Conservation (phyloP, 331 rosid genomes). For the Stylosanthes scabra region DNA sequence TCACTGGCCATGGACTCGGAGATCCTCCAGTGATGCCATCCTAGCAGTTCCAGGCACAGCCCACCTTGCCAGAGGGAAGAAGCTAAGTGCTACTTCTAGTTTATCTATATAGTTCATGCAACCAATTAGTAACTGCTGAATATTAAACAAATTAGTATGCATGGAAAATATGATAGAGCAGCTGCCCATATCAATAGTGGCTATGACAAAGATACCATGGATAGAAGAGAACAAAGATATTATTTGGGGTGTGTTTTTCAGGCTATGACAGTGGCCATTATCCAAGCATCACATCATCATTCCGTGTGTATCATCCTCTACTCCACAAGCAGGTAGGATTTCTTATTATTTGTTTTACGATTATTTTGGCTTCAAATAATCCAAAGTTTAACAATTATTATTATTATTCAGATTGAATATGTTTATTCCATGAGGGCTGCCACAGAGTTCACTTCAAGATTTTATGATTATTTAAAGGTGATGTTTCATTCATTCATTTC, state of each 20-base stretch:
- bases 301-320: conserved; percentile 95
- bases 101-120: no score
- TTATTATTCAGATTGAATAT: conserved; percentile 65
- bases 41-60: no score
- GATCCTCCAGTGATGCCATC: no score
- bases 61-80: no score
- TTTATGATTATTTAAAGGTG: conserved; percentile 94
- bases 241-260: conserved; percentile 40
- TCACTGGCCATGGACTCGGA: no score
- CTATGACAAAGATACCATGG: no score
- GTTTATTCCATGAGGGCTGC: conserved; percentile 97
- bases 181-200: no score
- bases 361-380: conserved; percentile 24
- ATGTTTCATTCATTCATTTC: conserved; percentile 7
- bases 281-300: conserved; percentile 96
- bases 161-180: no score
- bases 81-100: no score
- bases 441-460: conserved; percentile 83
- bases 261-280: conserved; percentile 75
- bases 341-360: conserved; percentile 25
- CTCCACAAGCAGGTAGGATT: conserved; percentile 85
- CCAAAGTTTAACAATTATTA: conserved; percentile 31
- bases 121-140: no score
- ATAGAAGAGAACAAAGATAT: background rate
- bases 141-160: no score